Conservation (phyloP, 73 alveolate species). For the Breviolum minutum region DNA sequence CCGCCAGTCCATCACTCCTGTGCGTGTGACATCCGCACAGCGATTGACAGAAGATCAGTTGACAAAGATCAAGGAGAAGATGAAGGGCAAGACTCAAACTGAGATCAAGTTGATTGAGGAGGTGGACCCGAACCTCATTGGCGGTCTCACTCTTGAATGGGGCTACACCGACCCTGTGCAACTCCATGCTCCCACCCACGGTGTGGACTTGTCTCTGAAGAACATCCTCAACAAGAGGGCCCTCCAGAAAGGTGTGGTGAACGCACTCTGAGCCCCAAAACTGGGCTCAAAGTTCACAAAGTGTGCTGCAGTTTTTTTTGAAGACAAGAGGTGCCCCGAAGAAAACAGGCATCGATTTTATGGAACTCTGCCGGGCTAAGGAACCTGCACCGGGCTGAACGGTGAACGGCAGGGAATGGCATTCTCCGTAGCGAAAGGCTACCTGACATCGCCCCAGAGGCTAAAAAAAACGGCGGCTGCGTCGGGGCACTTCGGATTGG, state of each 20-base stretch:
- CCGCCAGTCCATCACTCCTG: slow-evolving; percentile 35
- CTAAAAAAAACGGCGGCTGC: not conserved
- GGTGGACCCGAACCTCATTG: slow-evolving; percentile 56
- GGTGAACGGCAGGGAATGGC: slow-evolving; percentile 17
- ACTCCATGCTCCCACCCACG: slow-evolving; percentile 68
- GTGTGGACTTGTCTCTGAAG: slow-evolving; percentile 72
- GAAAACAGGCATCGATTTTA: not conserved
- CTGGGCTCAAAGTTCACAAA: not conserved
- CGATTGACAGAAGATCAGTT: slow-evolving; percentile 56
- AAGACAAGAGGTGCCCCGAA: not conserved
- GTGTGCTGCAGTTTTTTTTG: not conserved
- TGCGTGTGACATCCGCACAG: slow-evolving; percentile 41
- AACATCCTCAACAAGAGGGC: slow-evolving; percentile 89
- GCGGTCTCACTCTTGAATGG: slow-evolving; percentile 79
- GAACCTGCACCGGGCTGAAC: not conserved
- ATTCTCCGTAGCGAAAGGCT: slow-evolving; percentile 43
- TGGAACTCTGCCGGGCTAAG: not conserved
- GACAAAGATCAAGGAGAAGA: slow-evolving; percentile 59
- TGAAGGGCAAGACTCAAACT: slow-evolving; percentile 7
- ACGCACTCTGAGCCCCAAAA: slow-evolving; percentile 43
- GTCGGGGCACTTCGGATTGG: not conserved
- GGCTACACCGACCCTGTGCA: slow-evolving; percentile 78
- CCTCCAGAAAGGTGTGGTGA: slow-evolving; percentile 57
- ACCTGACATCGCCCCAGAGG: slow-evolving; percentile 10
- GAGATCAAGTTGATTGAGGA: slow-evolving; percentile 36